These are phyloP conservation scores for Tylopilus vinaceipallidus DNA, from an alignment of 768 basidiomycete species.

Conservation along the genomic window DNA sequence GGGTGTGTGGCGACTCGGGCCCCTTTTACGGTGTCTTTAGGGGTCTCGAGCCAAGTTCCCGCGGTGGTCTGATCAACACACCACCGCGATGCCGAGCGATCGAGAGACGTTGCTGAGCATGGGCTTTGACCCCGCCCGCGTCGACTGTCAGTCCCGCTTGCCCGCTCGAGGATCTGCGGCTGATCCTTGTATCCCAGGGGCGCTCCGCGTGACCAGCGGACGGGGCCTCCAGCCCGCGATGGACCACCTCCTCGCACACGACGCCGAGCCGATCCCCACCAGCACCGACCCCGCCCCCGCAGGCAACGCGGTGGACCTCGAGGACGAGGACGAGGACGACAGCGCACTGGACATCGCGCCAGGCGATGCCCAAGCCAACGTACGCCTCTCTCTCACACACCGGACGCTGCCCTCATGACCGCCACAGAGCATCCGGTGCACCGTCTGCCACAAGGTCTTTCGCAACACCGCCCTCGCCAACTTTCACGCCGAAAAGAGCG, in stretches of 20 bases:
- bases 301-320: no score
- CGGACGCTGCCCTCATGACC: neutral
- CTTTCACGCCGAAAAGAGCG: slow-evolving; percentile 92
- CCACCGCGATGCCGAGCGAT: slow-evolving; percentile 51
- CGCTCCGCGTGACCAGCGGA: slow-evolving; percentile 77
- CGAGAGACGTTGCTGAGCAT: slow-evolving; percentile 75
- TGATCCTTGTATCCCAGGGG: slow-evolving; percentile 59
- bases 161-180: no score
- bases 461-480: slow-evolving; percentile 83
- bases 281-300: slow-evolving; percentile 2
- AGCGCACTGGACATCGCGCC: slow-evolving; percentile 48
- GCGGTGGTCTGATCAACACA: no score
- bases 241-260: slow-evolving; percentile 85
- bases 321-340: slow-evolving; percentile 64
- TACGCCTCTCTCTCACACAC: slow-evolving; percentile 23
- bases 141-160: slow-evolving; percentile 85
- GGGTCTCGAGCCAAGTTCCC: no score
- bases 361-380: slow-evolving; percentile 65
- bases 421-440: slow-evolving; percentile 76
- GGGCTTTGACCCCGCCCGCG: slow-evolving; percentile 83
- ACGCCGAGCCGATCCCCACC: slow-evolving; percentile 55
- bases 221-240: slow-evolving; percentile 88
- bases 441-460: slow-evolving; percentile 84
- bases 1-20: no score
- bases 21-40: no score